phyloP scores from a whole-genome alignment of 495 filamentous ascomycete genomes.

The Annulohypoxylon bovei region DNA sequence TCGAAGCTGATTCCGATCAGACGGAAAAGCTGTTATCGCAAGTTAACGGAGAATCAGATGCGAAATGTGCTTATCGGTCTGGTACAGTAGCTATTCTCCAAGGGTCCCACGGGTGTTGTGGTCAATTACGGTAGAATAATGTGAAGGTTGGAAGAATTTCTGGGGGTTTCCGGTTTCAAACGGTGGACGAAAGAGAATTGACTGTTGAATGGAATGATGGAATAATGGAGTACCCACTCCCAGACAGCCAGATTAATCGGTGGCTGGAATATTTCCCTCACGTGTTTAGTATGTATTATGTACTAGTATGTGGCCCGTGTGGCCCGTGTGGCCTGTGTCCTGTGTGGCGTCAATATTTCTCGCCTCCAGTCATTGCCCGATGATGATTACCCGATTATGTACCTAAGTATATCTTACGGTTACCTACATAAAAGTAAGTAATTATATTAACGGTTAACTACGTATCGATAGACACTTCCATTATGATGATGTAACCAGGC shows the following conservation, averaged over 20 bases:
- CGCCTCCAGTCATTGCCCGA: too few species aligned
- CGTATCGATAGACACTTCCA: neutral
- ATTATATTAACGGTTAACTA: neutral
- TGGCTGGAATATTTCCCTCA: slow-evolving; percentile 19
- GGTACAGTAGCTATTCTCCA: neutral
- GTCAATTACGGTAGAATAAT: slow-evolving; percentile 24
- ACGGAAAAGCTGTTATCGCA: slow-evolving; percentile 26
- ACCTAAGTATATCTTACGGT: neutral
- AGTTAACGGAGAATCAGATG: slow-evolving; percentile 4
- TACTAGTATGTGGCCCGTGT: slow-evolving; percentile 2
- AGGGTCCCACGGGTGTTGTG: slow-evolving; percentile 9
- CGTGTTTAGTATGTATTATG: too few species aligned
- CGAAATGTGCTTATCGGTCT: slow-evolving; percentile 13
- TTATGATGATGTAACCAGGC: neutral
- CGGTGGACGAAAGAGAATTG: slow-evolving; percentile 18
- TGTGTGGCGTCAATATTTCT: neutral
- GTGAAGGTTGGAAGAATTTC: slow-evolving; percentile 23
- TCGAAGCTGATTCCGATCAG: slow-evolving; percentile 2
- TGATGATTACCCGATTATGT: neutral
- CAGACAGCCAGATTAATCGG: too few species aligned
- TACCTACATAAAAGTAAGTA: neutral
- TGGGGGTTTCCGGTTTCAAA: slow-evolving; percentile 39
- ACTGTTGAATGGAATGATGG: neutral
- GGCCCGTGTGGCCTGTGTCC: neutral
- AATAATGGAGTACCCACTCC: too few species aligned